Base-by-base conservation (phyloP, 345 rosid genomes). In the Populus deltoides region DNA sequence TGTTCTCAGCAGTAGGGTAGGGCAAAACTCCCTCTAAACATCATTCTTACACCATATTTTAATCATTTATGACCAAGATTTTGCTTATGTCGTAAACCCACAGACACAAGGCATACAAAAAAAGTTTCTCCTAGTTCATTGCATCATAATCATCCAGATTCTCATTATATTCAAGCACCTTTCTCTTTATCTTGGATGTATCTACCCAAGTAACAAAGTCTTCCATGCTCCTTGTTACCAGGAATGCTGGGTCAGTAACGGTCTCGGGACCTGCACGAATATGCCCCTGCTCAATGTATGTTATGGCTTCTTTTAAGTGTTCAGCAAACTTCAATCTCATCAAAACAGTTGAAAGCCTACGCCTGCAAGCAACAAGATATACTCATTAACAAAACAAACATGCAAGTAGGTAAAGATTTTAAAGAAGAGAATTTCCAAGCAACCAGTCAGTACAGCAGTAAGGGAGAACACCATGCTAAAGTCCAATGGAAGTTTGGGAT, bases 201-300 rank as follows among this genome's bases (percentile, higher is more conserved):
- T 95, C 99, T 47, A 92, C 98, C 98, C 97, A 95, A 1, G 99
- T 95, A 70, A 92, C 86, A 24, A 92, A 93, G 85, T 95, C 98
- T 80, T 95, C 98, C 94, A 91, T 92, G 76, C 92, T 95, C 85
- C 98, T 83, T 1, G 98, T 93, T 29, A 95, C 99, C 2, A 93
- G 87, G 84, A 88, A 95, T 59, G 98, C 93, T 2, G 98, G 97
- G 81, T 95, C 98, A 8, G 91, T 92, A 36, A 95, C 81, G 0
- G 94, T 92, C 61, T 95, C 97, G 0, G 96, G 97, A 66, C 99
- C 98, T n/a, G 92, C 97, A 73, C 97, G 91, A 77, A 95, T 77
- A 78, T 95, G 98, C 47, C 97, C 97, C 83, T 95, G 99, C 86
- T 93, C 94, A n/a, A 95, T 92, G 79, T 93, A 93, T 59, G 98